These are phyloP conservation scores for Alternaria sp. DNA, from an alignment of 2,329 filamentous ascomycete genomes.

Conservation along the genomic window DNA sequence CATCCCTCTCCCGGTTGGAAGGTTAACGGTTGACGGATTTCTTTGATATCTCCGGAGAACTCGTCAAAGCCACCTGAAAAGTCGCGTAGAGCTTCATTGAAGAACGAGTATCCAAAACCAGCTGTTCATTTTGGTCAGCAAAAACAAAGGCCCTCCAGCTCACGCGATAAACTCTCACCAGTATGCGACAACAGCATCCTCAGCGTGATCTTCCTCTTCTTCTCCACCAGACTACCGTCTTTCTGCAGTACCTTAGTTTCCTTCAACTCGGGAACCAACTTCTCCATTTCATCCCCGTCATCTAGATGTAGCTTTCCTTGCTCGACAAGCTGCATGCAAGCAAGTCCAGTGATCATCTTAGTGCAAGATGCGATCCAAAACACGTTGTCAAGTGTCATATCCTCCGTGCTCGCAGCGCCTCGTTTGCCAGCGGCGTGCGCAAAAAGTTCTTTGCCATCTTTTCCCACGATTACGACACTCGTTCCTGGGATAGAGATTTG, in stretches of 20 bases:
- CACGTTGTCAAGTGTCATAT: constrained; percentile 65
- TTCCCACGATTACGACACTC: constrained; percentile 55
- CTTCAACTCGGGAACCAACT: constrained; percentile 46
- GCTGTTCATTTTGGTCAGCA: constrained; percentile 30
- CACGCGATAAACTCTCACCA: constrained; percentile 4
- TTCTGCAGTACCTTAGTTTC: constrained; percentile 49
- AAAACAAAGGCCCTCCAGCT: not conserved
- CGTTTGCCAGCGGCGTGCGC: constrained; percentile 54
- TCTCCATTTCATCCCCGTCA: constrained; percentile 39
- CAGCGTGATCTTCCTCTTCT: constrained; percentile 58
- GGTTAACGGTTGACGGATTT: constrained; percentile 63
- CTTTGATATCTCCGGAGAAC: constrained; percentile 63
- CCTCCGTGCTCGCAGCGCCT: constrained; percentile 52
- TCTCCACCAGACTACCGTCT: constrained; percentile 47
- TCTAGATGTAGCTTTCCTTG: constrained; percentile 42
- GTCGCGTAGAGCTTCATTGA: constrained; percentile 55
- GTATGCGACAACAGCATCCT: constrained; percentile 61
- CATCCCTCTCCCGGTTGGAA: constrained; percentile 69
- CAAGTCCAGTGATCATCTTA: constrained; percentile 45
- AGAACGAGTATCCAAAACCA: constrained; percentile 60
- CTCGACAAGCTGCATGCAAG: constrained; percentile 48
- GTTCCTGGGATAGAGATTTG: constrained; percentile 51
- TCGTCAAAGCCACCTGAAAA: constrained; percentile 64
- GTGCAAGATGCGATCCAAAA: constrained; percentile 66
- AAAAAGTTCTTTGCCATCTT: constrained; percentile 54